A percentile compares a stretch with the other conserved stretches of the same genome.
Evolutionary conservation across 768 basidiomycete species (phyloP).

Genomic region (Chalciporus pseudorubinellus): DNA sequence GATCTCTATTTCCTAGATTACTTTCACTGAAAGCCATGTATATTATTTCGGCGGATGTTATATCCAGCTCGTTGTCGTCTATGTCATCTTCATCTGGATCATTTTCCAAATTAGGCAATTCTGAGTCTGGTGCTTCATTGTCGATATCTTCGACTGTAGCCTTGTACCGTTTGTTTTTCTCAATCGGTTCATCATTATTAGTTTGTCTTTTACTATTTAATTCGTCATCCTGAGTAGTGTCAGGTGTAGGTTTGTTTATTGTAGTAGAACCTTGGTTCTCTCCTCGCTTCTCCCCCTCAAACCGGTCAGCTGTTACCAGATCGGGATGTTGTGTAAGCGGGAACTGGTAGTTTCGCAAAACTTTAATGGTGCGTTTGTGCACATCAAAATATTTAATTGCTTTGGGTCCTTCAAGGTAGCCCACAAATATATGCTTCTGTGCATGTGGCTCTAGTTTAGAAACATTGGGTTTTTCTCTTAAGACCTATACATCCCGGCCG

Average conservation of each 20-base stretch:
- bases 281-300: neutral
- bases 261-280: neutral
- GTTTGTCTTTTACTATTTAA: too few species aligned
- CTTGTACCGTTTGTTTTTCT: neutral
- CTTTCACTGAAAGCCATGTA: neutral
- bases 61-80: neutral
- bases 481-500: conserved; percentile 10
- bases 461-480: conserved; percentile 4
- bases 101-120: neutral
- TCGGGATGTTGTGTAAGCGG: neutral
- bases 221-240: neutral
- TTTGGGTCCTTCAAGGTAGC: conserved; percentile 8
- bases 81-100: neutral
- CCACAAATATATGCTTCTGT: conserved; percentile 11
- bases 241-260: neutral
- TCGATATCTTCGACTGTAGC: neutral
- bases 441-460: conserved; percentile 12
- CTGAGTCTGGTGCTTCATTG: neutral
- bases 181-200: neutral
- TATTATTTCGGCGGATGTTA: neutral
- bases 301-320: neutral
- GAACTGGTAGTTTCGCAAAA: neutral
- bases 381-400: conserved; percentile 14
- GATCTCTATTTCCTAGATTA: neutral
- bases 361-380: neutral